Percentiles rank a stretch among this genome's conserved stretches.
phyloP scores from a whole-genome alignment of 164 flowering plant genomes.

The Nymphaea colorata region DNA sequence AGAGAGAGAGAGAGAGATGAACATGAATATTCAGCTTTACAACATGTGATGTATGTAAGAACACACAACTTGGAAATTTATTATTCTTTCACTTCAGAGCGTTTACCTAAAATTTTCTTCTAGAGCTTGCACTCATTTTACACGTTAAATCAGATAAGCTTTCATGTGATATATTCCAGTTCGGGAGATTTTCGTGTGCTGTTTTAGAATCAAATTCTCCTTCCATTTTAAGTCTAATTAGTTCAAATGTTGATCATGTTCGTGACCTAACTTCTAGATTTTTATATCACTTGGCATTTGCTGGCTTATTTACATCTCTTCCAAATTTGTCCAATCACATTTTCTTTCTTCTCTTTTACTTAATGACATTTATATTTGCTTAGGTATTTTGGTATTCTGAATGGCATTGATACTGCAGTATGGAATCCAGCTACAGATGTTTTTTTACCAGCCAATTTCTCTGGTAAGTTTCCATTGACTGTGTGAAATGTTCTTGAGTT shows the following conservation, averaged over 20 bases:
- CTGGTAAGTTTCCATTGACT: constrained; percentile 24
- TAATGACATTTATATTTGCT: constrained; percentile 2
- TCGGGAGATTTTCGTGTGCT: too few relatives aligned
- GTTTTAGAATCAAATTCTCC: too few relatives aligned
- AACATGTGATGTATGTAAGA: too few relatives aligned
- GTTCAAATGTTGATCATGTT: background rate
- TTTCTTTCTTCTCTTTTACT: background rate
- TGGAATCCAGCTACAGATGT: constrained; percentile 59
- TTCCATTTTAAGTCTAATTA: background rate
- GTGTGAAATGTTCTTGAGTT: too few relatives aligned
- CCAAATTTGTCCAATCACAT: background rate
- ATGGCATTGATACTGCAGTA: constrained; percentile 49
- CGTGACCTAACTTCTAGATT: background rate
- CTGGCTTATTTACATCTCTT: background rate
- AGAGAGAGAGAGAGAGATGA: too few relatives aligned
- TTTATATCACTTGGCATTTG: background rate
- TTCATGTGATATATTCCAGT: too few relatives aligned
- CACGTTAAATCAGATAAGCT: too few relatives aligned
- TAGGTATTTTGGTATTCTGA: constrained; percentile 53
- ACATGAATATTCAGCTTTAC: too few relatives aligned
- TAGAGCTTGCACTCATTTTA: too few relatives aligned
- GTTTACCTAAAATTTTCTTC: too few relatives aligned
- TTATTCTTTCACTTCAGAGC: too few relatives aligned
- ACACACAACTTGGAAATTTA: too few relatives aligned
- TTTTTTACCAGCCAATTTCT: constrained; percentile 41